Base-by-base conservation (phyloP, 208 protist species). In the Balamuthia mandrillaris region DNA sequence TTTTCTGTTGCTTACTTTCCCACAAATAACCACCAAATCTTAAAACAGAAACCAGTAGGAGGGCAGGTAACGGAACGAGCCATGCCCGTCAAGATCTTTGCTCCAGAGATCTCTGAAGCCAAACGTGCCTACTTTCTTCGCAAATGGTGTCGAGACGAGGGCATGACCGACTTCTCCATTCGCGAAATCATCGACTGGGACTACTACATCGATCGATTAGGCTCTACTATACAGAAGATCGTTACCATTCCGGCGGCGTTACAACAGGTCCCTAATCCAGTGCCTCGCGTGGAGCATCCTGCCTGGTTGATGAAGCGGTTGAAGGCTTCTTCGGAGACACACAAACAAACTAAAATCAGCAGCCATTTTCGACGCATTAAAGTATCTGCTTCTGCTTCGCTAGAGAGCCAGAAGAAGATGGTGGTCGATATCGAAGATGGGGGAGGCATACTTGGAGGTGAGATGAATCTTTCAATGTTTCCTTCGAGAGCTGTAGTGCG, bases 201-300 rank as follows among this genome's bases (percentile, higher is more conserved):
- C 82, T 99, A 99, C 93, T 99, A 99, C 94, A 98, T 95, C 1
- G 91, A 94, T 3, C 95, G 98, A 60, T 95, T 99, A 49, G 96
- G 88, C 49, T 93, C 92, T 7, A 94, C 95, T 52, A 97, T 99
- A 72, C 97, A 99, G 90, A 99, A 99, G 88, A 99, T 99, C 81
- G 96, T 99, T 78, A 99, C 97, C 7, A 99, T 99, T 86, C 99
- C 99, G 1, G 98, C 99, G 4, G 97, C 96, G 16, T 89, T 99
- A 47, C 98, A 99, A 89, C 88, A 88, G 12, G 65, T 99, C 31
- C 60, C 85, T 0, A 99, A 99, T 90, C 98, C 98, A 10, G 96
- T 99, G 1, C 97, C 98, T 24, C 93, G 97, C 6, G 97, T 99
- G 41, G 70, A 37, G 18, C 96, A 99, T 86, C 98, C 98, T 0